Evolutionary conservation across 305 asterid species (phyloP), one percentile per base, ranked within the genome.

Genomic region (Fraxinus dipetala): DNA sequence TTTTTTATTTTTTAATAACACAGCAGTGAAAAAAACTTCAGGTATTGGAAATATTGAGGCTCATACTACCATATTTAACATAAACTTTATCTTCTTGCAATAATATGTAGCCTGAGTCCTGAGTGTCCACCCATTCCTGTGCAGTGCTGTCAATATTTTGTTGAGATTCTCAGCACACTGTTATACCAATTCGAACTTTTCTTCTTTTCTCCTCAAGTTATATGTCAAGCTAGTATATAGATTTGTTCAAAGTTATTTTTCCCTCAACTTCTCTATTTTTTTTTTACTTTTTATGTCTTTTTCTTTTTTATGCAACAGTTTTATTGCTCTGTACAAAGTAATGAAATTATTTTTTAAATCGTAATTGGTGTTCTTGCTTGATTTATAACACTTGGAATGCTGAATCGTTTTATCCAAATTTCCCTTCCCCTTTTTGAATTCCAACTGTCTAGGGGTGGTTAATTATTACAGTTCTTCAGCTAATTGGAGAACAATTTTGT

Each of bases 401-500:
- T 67, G 72, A 67, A 28, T 67, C 36, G 11, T 61, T 67, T 67
- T 51, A 6, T 67, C 36, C 18, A 26, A 67, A 67, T 67, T 28
- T 10, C 22, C 38, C 35, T 67, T 28, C 38, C 38, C 73, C 38
- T 28, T 67, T 67, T 1, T 28, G 20, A 67, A 67, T 67, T 67
- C 35, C 61, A n/a, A 45, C 31, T 81, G 20, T 40, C 63, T 13
- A 5, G 20, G 74, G n/a, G 7, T 67, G 74, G 38, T 74, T 80
- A 20, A 35, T 30, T 31, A 72, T 70, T 63, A 2, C 18, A 28
- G 31, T 45, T 22, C 70, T 20, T 69, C 63, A 67, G 54, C 65
- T 72, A 31, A 72, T 72, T 6, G 76, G 76, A 69, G 18, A 72
- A 72, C 30, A 31, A 40, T 28, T 63, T 84, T 76, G 59, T 80